Percentiles rank a stretch among this genome's conserved stretches.
These are phyloP conservation scores for Neurospora sp. DNA, from an alignment of 495 filamentous ascomycete genomes.

Conservation along the genomic window DNA sequence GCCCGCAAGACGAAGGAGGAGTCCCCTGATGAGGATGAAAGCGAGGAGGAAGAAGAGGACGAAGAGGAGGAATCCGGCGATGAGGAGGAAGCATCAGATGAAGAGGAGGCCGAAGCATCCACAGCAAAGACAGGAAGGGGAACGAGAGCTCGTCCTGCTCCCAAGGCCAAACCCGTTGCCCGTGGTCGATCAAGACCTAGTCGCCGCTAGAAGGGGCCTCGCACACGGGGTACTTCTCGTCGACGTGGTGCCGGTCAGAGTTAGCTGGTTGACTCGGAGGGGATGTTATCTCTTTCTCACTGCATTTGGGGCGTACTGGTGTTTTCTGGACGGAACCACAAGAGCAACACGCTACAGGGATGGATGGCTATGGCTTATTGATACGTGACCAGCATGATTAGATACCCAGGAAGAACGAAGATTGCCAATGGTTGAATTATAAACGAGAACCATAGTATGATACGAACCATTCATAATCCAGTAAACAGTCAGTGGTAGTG, in stretches of 20 bases:
- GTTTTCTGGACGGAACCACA: neutral
- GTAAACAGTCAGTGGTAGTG: neutral
- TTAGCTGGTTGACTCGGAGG: neutral
- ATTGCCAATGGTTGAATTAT: neutral
- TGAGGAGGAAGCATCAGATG: conserved; percentile 20
- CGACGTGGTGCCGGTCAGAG: neutral
- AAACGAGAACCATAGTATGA: neutral
- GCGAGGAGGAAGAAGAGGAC: conserved; percentile 45
- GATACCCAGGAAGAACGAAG: neutral
- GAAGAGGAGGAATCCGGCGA: conserved; percentile 33
- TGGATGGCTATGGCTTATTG: neutral
- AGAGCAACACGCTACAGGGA: neutral
- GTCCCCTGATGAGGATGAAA: conserved; percentile 62
- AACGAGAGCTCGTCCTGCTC: conserved; percentile 11
- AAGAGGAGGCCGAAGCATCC: conserved; percentile 19
- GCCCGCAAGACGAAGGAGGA: conserved; percentile 25
- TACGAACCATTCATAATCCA: neutral
- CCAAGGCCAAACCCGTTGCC: neutral
- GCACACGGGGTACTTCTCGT: neutral
- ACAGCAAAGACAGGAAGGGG: conserved; percentile 16
- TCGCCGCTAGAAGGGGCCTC: neutral
- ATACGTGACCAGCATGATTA: neutral
- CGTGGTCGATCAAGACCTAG: neutral
- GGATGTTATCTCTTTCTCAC: neutral
- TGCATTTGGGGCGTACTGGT: neutral